These are phyloP conservation scores for Parathielavia hyrcaniae DNA, from an alignment of 495 filamentous ascomycete species.

Conservation along the genomic window DNA sequence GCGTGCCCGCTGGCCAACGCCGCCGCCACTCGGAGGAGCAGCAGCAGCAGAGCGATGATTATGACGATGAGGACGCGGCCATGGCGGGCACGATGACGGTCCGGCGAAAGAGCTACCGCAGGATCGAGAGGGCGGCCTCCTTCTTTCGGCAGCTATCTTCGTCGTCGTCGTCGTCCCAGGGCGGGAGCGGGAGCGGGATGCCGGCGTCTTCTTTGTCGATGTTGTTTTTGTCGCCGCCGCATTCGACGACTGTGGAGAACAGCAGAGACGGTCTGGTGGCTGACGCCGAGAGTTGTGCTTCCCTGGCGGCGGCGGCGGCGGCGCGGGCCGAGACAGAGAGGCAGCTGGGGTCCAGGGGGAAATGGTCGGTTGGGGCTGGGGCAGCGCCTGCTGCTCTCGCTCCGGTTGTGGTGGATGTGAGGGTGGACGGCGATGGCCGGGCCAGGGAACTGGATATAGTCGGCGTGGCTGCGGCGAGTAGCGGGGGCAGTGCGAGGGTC, in stretches of 20 bases:
- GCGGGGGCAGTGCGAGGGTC: constrained; percentile 4
- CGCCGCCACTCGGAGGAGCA: neutral
- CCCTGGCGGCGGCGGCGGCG: neutral
- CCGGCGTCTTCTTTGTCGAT: neutral
- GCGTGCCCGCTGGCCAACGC: neutral
- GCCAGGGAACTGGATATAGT: neutral
- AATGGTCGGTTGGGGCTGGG: neutral
- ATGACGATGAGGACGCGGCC: neutral
- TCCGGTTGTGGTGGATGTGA: neutral
- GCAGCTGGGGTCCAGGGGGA: neutral
- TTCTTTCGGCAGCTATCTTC: neutral
- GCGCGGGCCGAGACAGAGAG: neutral
- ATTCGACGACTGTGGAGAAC: too few relatives aligned
- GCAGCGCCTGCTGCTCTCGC: neutral
- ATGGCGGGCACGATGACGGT: neutral
- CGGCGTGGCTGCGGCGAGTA: neutral
- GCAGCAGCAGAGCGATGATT: neutral
- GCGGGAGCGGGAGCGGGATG: too few relatives aligned
- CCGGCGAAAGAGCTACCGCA: neutral
- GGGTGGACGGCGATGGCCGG: neutral
- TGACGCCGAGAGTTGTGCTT: neutral
- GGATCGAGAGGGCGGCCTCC: neutral
- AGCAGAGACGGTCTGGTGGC: neutral
- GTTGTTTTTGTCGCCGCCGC: neutral
- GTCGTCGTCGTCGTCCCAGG: too few relatives aligned